Conservation (phyloP, 345 rosid species). For the Dipteronia dyeriana region DNA sequence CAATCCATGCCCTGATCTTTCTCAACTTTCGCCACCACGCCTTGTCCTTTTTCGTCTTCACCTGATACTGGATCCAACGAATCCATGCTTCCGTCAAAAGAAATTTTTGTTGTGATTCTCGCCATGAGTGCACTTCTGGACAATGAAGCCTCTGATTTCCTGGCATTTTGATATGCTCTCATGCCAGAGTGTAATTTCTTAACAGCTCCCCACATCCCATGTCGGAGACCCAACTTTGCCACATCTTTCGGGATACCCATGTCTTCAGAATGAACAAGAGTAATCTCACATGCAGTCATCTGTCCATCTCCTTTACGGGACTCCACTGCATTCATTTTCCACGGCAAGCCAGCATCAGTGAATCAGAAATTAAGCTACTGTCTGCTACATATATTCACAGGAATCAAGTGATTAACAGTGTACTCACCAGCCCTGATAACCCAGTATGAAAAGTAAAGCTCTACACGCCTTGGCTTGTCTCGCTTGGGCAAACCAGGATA, state of each 20-base stretch:
- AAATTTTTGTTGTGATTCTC: slow-evolving; percentile 63
- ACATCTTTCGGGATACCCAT: slow-evolving; percentile 99
- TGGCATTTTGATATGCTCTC: slow-evolving; percentile 81
- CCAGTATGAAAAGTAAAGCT: slow-evolving; percentile 92
- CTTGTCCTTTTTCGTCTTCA: slow-evolving; percentile 43
- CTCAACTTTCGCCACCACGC: slow-evolving; percentile 27
- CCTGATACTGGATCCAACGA: slow-evolving; percentile 31
- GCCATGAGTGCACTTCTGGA: slow-evolving; percentile 80
- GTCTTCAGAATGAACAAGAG: slow-evolving; percentile 86
- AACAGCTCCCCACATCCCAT: slow-evolving; percentile 98
- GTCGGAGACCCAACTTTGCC: slow-evolving; percentile 90
- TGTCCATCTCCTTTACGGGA: slow-evolving; percentile 88
- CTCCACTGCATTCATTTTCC: slow-evolving; percentile 59
- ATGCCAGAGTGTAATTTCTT: slow-evolving; percentile 83
- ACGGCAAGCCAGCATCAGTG: slow-evolving; percentile 1
- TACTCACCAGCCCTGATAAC: slow-evolving; percentile 74
- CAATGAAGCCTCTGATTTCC: slow-evolving; percentile 53
- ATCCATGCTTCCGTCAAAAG: slow-evolving; percentile 43
- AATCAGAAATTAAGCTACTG: not conserved
- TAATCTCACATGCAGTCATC: slow-evolving; percentile 78
- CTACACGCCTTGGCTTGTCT: slow-evolving; percentile 93
- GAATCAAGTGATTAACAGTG: slow-evolving; percentile 1
- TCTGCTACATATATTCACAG: not conserved
- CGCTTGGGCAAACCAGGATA: slow-evolving; percentile 62
- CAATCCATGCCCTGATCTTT: slow-evolving; percentile 70